These are phyloP conservation scores for Colletotrichum limetticola DNA, from an alignment of 2,329 filamentous ascomycete genomes.

Conservation along the genomic window DNA sequence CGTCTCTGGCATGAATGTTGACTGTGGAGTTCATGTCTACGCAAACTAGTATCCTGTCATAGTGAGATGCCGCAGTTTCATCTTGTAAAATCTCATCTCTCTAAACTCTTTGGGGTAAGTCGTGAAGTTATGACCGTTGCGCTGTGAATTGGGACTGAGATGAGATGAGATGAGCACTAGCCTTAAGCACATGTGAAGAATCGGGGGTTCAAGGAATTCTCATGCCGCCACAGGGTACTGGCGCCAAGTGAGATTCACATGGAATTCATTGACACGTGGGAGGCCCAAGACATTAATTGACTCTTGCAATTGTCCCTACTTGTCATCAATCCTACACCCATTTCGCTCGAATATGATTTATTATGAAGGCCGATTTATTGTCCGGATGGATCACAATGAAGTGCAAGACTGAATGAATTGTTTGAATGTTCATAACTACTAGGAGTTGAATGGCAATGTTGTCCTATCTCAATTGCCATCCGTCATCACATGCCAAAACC, in stretches of 20 bases:
- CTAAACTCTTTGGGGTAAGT: background rate
- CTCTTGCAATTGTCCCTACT: background rate
- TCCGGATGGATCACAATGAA: background rate
- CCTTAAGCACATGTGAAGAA: background rate
- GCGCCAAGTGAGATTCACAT: constrained; percentile 24
- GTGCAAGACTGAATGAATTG: background rate
- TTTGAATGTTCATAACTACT: background rate
- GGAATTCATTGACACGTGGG: constrained; percentile 22
- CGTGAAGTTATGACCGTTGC: background rate
- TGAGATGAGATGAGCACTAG: background rate
- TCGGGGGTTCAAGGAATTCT: background rate
- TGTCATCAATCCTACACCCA: background rate
- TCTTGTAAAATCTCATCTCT: background rate
- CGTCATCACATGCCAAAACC: constrained; percentile 33
- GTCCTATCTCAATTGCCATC: constrained; percentile 21
- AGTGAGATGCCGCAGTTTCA: background rate
- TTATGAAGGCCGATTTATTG: background rate
- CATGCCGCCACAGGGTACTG: background rate
- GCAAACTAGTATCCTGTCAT: background rate
- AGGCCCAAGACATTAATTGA: constrained; percentile 9
- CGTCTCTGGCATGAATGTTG: background rate
- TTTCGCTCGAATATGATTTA: background rate
- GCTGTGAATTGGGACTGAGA: background rate
- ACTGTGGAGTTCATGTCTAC: background rate
- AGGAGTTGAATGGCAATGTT: background rate